Conservation (phyloP, 2,329 filamentous ascomycete genomes). For the Bipolaris oryzae region DNA sequence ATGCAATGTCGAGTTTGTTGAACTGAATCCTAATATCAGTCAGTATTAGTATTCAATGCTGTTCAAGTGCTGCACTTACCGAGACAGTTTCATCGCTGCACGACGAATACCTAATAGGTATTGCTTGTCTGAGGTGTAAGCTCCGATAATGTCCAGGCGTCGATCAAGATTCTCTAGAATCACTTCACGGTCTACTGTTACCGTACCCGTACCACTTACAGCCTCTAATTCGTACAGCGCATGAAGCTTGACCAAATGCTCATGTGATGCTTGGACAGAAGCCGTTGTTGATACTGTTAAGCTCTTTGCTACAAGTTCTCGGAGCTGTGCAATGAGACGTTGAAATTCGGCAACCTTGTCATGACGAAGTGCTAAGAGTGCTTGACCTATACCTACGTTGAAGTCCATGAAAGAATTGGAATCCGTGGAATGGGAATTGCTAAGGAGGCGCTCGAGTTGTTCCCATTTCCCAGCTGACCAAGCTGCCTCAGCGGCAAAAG, state of each 20-base stretch:
- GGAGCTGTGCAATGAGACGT: constrained; percentile 66
- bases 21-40: constrained; percentile 58
- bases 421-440: constrained; percentile 52
- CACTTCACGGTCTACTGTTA: constrained; percentile 40
- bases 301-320: constrained; percentile 72
- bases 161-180: constrained; percentile 66
- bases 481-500: constrained; percentile 87
- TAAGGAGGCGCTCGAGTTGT: constrained; percentile 68
- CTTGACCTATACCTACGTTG: constrained; percentile 77
- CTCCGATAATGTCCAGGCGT: constrained; percentile 86
- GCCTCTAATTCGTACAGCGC: constrained; percentile 85
- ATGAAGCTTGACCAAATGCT: constrained; percentile 84
- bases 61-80: constrained; percentile 53
- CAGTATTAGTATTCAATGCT: constrained; percentile 6
- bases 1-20: constrained; percentile 74
- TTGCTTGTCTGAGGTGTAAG: constrained; percentile 90
- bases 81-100: constrained; percentile 81
- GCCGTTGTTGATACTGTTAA: constrained; percentile 78
- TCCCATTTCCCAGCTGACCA: constrained; percentile 89
- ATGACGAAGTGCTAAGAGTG: constrained; percentile 65
- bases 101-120: constrained; percentile 86
- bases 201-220: constrained; percentile 60
- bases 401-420: constrained; percentile 65
- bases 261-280: constrained; percentile 83
- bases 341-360: constrained; percentile 60